Evolutionary conservation across 768 basidiomycete genomes (phyloP).

Genomic region (Leccinum arenicola): DNA sequence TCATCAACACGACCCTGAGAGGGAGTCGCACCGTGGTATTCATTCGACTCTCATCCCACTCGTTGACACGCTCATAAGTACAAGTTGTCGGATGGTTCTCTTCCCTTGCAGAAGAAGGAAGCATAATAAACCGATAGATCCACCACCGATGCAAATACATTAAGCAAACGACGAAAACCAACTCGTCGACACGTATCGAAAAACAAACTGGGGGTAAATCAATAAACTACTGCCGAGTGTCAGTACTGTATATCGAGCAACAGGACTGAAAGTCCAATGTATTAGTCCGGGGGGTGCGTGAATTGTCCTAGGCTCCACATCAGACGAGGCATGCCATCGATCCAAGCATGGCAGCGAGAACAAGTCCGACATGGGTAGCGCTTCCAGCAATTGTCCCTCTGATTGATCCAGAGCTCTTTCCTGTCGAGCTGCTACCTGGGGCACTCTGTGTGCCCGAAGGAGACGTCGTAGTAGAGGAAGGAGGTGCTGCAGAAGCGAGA

Average conservation of each 20-base stretch:
- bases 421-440: constrained; percentile 15
- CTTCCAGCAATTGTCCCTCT: constrained; percentile 11
- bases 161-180: not conserved
- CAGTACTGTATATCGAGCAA: constrained; percentile 9
- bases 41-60: not conserved
- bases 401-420: constrained; percentile 12
- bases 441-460: constrained; percentile 20
- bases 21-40: not conserved
- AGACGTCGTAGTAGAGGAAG: constrained; percentile 23
- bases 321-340: constrained; percentile 16
- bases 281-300: not conserved
- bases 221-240: not conserved
- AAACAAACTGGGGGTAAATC: not conserved
- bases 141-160: not conserved
- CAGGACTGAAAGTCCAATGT: not conserved
- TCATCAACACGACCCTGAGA: not conserved
- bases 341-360: constrained; percentile 8
- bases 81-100: not conserved
- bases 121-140: not conserved
- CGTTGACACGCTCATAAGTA: not conserved
- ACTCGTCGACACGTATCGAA: not conserved
- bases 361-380: constrained; percentile 15
- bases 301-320: not conserved
- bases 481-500: constrained; percentile 44
- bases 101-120: not conserved